Evolutionary conservation across 2,329 filamentous ascomycete genomes (phyloP).

Genomic region (Hawksworthiomyces lignivorus): DNA sequence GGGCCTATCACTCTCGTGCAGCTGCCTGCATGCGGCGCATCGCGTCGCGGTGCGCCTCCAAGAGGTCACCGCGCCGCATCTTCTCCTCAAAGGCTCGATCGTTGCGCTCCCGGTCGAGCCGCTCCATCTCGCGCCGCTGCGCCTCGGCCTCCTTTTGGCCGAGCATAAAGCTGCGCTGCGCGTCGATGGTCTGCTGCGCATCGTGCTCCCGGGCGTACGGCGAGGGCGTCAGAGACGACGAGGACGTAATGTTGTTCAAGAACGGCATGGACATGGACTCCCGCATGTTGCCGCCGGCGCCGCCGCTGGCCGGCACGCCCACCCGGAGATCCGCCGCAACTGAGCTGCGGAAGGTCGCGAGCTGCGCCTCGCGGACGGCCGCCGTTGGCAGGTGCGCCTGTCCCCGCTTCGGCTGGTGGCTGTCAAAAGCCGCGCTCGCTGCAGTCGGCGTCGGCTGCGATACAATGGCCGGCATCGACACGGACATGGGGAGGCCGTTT

Average conservation of each 20-base stretch:
- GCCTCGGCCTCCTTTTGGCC: conserved; percentile 56
- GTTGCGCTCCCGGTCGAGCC: conserved; percentile 47
- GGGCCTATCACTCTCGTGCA: not conserved
- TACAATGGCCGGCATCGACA: not conserved
- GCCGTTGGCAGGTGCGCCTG: conserved; percentile 31
- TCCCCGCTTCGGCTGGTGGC: conserved; percentile 45
- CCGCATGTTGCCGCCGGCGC: conserved; percentile 9
- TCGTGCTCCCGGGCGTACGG: conserved; percentile 29
- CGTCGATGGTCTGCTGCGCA: conserved; percentile 42
- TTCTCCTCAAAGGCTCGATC: conserved; percentile 62
- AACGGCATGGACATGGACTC: conserved; percentile 24
- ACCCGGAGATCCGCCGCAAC: conserved; percentile 54
- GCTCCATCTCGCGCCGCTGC: conserved; percentile 50
- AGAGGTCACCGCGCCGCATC: conserved; percentile 69
- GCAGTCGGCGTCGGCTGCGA: conserved; percentile 17
- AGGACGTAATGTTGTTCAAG: conserved; percentile 4
- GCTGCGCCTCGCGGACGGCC: conserved; percentile 46
- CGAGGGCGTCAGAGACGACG: conserved; percentile 13
- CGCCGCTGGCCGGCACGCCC: conserved; percentile 26
- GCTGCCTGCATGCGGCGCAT: conserved; percentile 67
- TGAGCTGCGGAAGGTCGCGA: conserved; percentile 61
- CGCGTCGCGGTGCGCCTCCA: conserved; percentile 69
- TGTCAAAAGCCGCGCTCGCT: conserved; percentile 38
- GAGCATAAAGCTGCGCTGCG: conserved; percentile 48
- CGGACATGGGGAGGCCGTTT: not conserved